Evolutionary conservation across 2,329 filamentous ascomycete species (phyloP).

Genomic region (Nemania sp.): DNA sequence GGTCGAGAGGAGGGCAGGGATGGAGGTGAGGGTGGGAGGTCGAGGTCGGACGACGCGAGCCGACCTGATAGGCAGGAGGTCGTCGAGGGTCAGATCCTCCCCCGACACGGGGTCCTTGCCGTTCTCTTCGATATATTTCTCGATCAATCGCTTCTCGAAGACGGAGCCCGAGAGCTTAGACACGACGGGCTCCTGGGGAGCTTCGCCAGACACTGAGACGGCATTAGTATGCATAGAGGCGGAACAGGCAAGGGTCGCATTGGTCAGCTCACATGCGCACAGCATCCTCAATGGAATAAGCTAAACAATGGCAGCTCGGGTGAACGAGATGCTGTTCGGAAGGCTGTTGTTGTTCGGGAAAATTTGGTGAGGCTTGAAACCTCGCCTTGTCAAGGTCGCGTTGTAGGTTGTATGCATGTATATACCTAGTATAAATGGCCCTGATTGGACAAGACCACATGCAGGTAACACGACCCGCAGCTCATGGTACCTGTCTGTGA

Average conservation of each 20-base stretch:
- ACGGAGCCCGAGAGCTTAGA: constrained; percentile 95
- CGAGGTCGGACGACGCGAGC: constrained; percentile 83
- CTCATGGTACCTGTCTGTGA: not conserved
- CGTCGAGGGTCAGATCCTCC: constrained; percentile 80
- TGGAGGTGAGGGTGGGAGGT: constrained; percentile 92
- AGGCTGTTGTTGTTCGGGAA: constrained; percentile 6
- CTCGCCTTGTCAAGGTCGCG: constrained; percentile 21
- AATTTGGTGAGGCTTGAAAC: constrained; percentile 14
- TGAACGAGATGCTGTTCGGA: constrained; percentile 4
- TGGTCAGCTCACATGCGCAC: constrained; percentile 50
- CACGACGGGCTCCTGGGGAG: constrained; percentile 90
- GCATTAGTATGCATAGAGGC: constrained; percentile 28
- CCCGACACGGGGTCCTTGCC: constrained; percentile 90
- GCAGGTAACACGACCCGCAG: not conserved
- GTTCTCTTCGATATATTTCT: constrained; percentile 91
- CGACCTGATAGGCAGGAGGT: constrained; percentile 86
- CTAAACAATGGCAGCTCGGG: constrained; percentile 15
- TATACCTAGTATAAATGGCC: no score
- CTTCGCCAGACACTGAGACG: constrained; percentile 84
- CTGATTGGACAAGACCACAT: constrained; percentile 19
- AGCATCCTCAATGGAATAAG: constrained; percentile 45
- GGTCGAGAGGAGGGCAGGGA: constrained; percentile 88
- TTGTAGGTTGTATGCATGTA: no score
- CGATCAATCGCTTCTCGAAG: constrained; percentile 93
- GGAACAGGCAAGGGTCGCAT: not conserved